Evolutionary conservation across 2,329 filamentous ascomycete species (phyloP).

Genomic region (Parafenestella ontariensis): DNA sequence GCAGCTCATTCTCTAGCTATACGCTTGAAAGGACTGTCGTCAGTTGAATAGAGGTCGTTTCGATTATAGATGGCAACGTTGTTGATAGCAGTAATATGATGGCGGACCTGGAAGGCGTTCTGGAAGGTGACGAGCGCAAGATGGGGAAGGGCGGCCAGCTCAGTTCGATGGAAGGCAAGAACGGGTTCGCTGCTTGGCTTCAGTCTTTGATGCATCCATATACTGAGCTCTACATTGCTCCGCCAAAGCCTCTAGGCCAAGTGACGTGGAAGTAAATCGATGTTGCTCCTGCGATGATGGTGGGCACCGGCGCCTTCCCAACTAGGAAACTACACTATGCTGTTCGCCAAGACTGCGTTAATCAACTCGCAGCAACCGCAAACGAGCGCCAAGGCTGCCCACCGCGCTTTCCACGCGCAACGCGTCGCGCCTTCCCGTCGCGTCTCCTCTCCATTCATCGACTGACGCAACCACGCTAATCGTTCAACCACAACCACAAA

Average conservation of each 20-base stretch:
- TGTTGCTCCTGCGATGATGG: neutral
- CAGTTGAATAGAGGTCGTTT: no score
- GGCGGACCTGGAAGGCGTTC: neutral
- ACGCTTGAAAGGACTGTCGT: no score
- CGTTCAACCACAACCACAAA: constrained; percentile 9
- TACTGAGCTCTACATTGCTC: neutral
- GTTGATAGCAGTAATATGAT: no score
- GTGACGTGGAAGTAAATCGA: neutral
- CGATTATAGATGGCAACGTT: neutral
- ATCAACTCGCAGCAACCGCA: constrained; percentile 13
- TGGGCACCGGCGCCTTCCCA: constrained; percentile 17
- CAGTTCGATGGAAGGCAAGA: neutral
- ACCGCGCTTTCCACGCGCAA: constrained; percentile 27
- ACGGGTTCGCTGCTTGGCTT: no score
- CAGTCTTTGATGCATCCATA: neutral
- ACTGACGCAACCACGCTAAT: constrained; percentile 12
- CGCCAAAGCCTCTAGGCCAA: neutral
- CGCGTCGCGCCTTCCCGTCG: constrained; percentile 38
- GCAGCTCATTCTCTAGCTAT: no score
- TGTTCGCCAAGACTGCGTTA: constrained; percentile 12
- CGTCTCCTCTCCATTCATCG: constrained; percentile 26
- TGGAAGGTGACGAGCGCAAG: neutral
- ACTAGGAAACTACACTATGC: constrained; percentile 24
- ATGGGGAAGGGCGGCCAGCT: neutral
- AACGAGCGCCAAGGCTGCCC: constrained; percentile 20